phyloP scores from a whole-genome alignment of 257 asterid genomes.

The Avicennia marina region DNA sequence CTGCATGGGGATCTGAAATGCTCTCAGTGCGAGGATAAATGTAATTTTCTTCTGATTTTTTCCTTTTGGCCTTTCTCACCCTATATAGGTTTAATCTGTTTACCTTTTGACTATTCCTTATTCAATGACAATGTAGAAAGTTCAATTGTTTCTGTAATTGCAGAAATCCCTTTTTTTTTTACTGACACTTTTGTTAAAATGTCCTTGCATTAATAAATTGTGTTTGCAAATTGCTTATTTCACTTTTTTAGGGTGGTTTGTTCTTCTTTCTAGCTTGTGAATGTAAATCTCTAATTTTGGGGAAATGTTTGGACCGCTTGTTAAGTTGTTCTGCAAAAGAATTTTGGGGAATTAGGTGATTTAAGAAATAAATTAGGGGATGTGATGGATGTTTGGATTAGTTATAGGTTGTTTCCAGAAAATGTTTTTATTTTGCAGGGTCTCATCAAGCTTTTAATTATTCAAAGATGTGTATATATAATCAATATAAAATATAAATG shows the following conservation, averaged over 20 bases:
- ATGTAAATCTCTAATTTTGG: neutral
- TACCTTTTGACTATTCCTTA: constrained; percentile 3
- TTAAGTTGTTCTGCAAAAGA: neutral
- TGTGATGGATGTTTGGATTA: neutral
- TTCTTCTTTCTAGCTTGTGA: constrained; percentile 1
- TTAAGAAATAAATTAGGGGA: neutral
- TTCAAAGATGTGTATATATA: no score
- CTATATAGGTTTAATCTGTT: constrained; percentile 9
- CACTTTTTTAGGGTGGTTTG: neutral
- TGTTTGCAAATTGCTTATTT: constrained; percentile 12
- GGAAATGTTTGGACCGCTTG: neutral
- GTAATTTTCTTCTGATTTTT: constrained; percentile 39
- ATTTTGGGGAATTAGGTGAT: neutral
- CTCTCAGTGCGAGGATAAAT: constrained; percentile 78
- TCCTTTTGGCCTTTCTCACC: constrained; percentile 9
- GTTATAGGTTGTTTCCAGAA: neutral
- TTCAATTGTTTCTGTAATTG: neutral
- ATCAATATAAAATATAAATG: no score
- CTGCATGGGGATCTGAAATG: constrained; percentile 53
- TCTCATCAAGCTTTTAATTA: no score
- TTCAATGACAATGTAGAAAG: constrained; percentile 13
- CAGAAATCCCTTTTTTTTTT: neutral
- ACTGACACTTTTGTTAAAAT: neutral
- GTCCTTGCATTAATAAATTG: neutral
- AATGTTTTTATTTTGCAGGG: no score